Evolutionary conservation across 768 basidiomycete species (phyloP).

Genomic region (Mycena pura): DNA sequence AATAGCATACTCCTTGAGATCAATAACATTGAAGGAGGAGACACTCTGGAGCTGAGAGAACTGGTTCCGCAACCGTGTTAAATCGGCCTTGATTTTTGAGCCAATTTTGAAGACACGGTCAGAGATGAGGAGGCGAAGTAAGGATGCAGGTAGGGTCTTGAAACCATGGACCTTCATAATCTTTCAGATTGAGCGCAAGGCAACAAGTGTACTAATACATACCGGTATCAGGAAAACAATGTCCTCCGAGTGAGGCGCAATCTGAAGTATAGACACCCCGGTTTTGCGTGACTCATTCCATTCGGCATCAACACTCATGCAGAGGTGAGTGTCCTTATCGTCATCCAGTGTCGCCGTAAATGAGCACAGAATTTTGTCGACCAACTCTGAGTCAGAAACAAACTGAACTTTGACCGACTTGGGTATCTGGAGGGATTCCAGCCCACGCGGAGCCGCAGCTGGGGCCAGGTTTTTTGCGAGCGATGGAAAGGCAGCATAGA

Average conservation of each 20-base stretch:
- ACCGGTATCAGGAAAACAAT: neutral
- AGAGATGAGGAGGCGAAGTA: neutral
- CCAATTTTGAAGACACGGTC: conserved; percentile 18
- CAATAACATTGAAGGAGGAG: neutral
- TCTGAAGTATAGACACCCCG: conserved; percentile 25
- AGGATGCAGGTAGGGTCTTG: neutral
- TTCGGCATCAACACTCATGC: conserved; percentile 17
- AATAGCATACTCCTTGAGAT: neutral
- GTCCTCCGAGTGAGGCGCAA: conserved; percentile 16
- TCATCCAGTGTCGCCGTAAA: neutral
- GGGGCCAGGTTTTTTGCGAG: neutral
- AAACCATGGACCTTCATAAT: conserved; percentile 7
- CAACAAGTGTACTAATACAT: neutral
- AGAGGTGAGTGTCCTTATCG: neutral
- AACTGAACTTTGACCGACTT: neutral
- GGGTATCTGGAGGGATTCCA: neutral
- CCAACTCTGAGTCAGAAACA: neutral
- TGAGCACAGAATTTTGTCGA: neutral
- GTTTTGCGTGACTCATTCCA: conserved; percentile 23
- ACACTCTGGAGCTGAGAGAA: conserved; percentile 1
- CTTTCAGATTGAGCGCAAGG: neutral
- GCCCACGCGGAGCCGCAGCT: neutral
- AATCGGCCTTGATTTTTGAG: conserved; percentile 20
- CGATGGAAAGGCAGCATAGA: conserved; percentile 9
- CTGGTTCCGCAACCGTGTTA: conserved; percentile 25